Conservation (phyloP, 2,329 filamentous ascomycete genomes). For the Rutstroemia sp. region DNA sequence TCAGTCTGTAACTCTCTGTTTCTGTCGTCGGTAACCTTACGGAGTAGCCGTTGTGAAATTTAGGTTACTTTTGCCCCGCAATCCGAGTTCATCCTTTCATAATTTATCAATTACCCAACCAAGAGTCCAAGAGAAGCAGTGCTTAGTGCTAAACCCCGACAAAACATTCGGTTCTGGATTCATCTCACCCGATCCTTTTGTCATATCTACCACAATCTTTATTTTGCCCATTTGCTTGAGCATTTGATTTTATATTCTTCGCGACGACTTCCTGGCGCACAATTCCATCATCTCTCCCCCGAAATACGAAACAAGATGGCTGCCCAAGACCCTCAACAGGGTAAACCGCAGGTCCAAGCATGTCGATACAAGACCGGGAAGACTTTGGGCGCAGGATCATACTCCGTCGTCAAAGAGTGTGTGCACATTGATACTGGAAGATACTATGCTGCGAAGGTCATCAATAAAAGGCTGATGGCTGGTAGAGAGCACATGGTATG, state of each 20-base stretch:
- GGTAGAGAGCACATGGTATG: constrained; percentile 94
- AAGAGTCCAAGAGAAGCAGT: no score
- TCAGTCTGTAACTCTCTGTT: no score
- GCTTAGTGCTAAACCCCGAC: no score
- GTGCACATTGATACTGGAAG: constrained; percentile 96
- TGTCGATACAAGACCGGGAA: constrained; percentile 99
- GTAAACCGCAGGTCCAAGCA: constrained; percentile 58
- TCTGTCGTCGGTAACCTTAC: no score
- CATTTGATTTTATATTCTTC: not conserved
- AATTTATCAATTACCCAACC: no score
- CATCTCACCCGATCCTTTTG: no score
- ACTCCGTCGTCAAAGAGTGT: constrained; percentile 98
- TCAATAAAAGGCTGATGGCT: constrained; percentile 97
- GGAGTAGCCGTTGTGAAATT: no score
- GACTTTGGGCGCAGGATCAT: constrained; percentile 91
- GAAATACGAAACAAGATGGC: not conserved
- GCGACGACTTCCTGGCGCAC: not conserved
- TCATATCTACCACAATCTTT: no score
- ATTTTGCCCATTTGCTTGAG: no score
- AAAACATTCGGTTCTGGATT: no score
- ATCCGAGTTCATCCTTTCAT: no score
- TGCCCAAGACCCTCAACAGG: constrained; percentile 7
- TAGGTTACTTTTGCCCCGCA: no score
- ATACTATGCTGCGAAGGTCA: constrained; percentile 98
- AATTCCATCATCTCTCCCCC: not conserved